Evolutionary conservation across 805 yeast genomes (phyloP), one percentile per base, ranked within the genome.

Genomic region (Wickerhamomyces xylosicus): DNA sequence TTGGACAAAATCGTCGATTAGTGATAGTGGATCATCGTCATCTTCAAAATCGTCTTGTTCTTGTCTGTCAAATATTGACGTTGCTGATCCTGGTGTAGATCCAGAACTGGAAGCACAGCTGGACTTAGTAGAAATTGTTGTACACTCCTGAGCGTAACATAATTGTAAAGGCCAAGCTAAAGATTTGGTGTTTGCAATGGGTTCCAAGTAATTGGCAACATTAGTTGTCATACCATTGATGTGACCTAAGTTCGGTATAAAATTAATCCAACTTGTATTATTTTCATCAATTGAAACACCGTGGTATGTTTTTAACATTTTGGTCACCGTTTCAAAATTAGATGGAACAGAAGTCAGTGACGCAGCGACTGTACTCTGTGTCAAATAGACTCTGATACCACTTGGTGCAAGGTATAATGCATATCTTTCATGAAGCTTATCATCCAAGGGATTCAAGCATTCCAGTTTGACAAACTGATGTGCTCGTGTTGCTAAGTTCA

Each of bases 131-230:
- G 10, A 27, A 13, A 39, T 21, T 2, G 41, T 6, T 1, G 11
- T 10, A 4, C 43, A 44, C 39, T 67, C 61, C 50, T 83, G 92
- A 4, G 74, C 62, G 41, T 73, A 63, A 49, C 89, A 79, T 17
- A 83, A 59, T 35, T 71, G 73, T 49, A 79, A 59, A 0, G 94
- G 94, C 94, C 94, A 84, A 34, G 75, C 57, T 2, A 83, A 71
- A 40, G 66, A 74, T 49, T 78, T 77, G 20, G 64, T 65, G 46
- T 71, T 72, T 22, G 64, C 66, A 3, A 74, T 75, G 0, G 68
- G 62, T 37, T 61, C 63, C 35, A 78, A 62, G 53, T 72, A 82
- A 19, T 66, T 64, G 11, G 86, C 64, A 3, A 83, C 68, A 10
- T 65, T 65, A 0, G 87, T 78, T 0, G 89, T 76, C 46, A 75